Percentiles rank a stretch among this genome's conserved stretches.
Conservation (phyloP, 176 grass and related monocot genomes). For the Melocanna baccifera region DNA sequence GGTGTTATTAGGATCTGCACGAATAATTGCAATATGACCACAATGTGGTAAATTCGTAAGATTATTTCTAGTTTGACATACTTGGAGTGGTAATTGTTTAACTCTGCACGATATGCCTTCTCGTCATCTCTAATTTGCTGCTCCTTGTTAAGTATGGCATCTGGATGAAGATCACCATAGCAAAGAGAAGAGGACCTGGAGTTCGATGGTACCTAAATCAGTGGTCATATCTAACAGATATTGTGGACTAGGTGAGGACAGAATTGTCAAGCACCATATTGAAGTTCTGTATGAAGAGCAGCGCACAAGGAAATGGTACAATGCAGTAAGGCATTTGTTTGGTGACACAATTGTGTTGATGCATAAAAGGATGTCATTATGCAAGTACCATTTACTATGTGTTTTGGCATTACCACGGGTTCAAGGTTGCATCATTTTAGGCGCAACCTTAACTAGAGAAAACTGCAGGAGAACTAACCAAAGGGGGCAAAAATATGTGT, state of each 20-base stretch:
- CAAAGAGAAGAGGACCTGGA: conserved; percentile 56
- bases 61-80: conserved; percentile 20
- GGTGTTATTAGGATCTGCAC: background rate
- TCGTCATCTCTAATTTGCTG: conserved; percentile 32
- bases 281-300: background rate
- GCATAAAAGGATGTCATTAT: background rate
- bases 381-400: background rate
- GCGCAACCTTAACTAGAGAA: background rate
- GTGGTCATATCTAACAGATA: background rate
- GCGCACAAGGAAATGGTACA: background rate
- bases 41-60: background rate
- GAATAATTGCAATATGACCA: background rate
- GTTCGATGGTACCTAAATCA: background rate
- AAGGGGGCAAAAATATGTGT: background rate
- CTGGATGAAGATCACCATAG: conserved; percentile 57
- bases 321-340: background rate
- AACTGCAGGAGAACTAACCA: background rate
- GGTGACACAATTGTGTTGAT: background rate
- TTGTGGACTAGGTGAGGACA: background rate
- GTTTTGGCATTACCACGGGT: background rate
- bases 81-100: conserved; percentile 54
- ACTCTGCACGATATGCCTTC: conserved; percentile 38
- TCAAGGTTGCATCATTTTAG: background rate
- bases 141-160: conserved; percentile 37
- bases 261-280: background rate